Conservation (phyloP, 1,284 basidiomycete genomes). For the Ceratobasidium sp. region DNA sequence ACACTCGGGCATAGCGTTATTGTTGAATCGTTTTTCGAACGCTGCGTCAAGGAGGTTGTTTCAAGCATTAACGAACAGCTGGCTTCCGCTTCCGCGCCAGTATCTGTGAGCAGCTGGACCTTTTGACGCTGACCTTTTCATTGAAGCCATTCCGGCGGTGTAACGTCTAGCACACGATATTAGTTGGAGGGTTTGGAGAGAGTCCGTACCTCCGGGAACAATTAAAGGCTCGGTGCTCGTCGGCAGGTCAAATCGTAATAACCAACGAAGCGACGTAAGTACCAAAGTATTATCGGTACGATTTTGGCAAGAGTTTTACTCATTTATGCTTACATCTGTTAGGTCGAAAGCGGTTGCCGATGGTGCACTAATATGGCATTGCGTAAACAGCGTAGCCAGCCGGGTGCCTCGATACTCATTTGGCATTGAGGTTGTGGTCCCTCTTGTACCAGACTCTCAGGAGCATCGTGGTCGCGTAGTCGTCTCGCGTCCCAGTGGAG, state of each 20-base stretch:
- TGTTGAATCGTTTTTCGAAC: constrained; percentile 29
- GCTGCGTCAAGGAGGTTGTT: constrained; percentile 5
- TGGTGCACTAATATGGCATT: constrained; percentile 44
- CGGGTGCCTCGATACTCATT: constrained; percentile 24
- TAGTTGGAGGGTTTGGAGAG: constrained; percentile 47
- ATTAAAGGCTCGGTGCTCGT: not conserved
- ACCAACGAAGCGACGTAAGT: constrained; percentile 44
- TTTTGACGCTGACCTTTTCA: too few species aligned
- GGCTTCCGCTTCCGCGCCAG: not conserved
- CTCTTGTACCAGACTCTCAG: not conserved
- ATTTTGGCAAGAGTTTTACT: not conserved
- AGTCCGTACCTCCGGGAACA: constrained; percentile 29
- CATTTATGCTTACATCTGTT: not conserved
- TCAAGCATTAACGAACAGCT: constrained; percentile 13
- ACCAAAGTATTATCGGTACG: too few species aligned
- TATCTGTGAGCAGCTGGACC: constrained; percentile 34
- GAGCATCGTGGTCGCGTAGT: not conserved
- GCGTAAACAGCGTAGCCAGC: constrained; percentile 5
- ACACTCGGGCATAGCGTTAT: not conserved
- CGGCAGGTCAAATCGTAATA: constrained; percentile 3
- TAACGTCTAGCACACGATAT: constrained; percentile 39
- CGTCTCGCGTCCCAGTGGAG: constrained; percentile 11
- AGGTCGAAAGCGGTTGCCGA: constrained; percentile 45
- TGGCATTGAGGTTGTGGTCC: constrained; percentile 23
- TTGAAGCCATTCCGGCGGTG: too few species aligned